phyloP scores from a whole-genome alignment of 768 basidiomycete genomes.

The Amanita thiersii region DNA sequence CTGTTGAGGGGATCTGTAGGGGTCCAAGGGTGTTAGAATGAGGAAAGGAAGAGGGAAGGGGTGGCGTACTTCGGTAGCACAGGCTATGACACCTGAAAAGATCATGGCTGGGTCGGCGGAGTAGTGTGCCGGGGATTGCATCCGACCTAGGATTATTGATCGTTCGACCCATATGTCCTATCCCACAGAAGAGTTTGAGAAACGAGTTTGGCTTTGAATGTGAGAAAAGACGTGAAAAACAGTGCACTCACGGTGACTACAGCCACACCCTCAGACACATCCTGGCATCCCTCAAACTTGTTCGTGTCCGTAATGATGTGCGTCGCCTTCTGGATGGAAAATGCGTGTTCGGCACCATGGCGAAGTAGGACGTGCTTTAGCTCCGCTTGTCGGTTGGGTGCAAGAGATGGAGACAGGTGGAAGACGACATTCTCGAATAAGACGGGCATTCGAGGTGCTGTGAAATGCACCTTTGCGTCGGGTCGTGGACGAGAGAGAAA shows the following conservation, averaged over 20 bases:
- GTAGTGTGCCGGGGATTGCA: conserved; percentile 56
- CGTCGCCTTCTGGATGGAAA: conserved; percentile 22
- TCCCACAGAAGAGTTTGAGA: too few species aligned
- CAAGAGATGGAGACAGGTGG: conserved; percentile 41
- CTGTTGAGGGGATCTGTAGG: conserved; percentile 46
- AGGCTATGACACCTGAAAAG: conserved; percentile 78
- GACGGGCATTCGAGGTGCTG: neutral
- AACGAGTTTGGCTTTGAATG: conserved; percentile 3
- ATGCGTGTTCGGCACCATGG: conserved; percentile 38
- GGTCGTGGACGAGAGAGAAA: too few species aligned
- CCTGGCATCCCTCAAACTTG: conserved; percentile 47
- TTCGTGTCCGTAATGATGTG: conserved; percentile 50
- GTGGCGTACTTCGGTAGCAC: conserved; percentile 57
- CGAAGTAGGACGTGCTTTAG: conserved; percentile 38
- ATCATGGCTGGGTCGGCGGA: conserved; percentile 72
- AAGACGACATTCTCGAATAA: conserved; percentile 36
- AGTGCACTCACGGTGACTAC: conserved; percentile 29
- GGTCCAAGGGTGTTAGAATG: conserved; percentile 5
- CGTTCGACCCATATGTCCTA: conserved; percentile 68
- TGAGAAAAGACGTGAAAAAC: neutral
- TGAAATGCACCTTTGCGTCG: too few species aligned
- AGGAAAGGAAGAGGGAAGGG: neutral
- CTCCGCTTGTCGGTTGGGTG: conserved; percentile 30
- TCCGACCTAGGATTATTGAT: conserved; percentile 45
- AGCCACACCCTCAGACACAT: conserved; percentile 21